A percentile compares a stretch with the other conserved stretches of the same genome.
Evolutionary conservation across 768 basidiomycete species (phyloP).

Genomic region (Rhizopogon vulgaris): DNA sequence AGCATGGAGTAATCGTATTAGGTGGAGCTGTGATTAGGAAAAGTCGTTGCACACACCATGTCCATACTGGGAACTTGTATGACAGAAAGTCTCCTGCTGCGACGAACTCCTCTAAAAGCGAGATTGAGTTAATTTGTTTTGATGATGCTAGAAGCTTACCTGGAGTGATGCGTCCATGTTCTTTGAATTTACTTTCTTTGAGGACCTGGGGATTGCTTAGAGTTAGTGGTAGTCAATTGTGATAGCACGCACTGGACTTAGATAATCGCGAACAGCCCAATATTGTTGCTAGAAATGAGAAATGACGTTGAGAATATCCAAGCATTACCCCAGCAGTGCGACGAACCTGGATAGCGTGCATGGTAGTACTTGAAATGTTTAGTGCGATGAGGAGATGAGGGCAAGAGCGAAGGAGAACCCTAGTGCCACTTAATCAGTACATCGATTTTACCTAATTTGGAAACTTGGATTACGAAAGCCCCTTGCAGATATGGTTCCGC

Average conservation of each 20-base stretch:
- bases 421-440: constrained; percentile 12
- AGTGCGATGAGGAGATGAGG: constrained; percentile 9
- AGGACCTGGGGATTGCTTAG: constrained; percentile 61
- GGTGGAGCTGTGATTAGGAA: not conserved
- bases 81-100: constrained; percentile 95
- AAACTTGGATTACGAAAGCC: constrained; percentile 3
- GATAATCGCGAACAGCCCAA: constrained; percentile 91
- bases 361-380: constrained; percentile 13
- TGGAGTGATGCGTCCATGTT: constrained; percentile 93
- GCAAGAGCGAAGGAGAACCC: constrained; percentile 12
- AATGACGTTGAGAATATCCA: constrained; percentile 5
- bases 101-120: constrained; percentile 83
- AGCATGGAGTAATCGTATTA: not conserved
- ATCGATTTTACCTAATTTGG: constrained; percentile 30
- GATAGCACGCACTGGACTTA: constrained; percentile 65
- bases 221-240: constrained; percentile 10
- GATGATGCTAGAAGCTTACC: constrained; percentile 40
- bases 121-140: constrained; percentile 3
- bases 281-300: constrained; percentile 65
- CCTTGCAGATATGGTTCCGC: too few relatives aligned
- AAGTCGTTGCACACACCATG: constrained; percentile 56
- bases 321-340: not conserved
- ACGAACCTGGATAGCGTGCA: constrained; percentile 46
- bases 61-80: constrained; percentile 99
- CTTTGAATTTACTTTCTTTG: constrained; percentile 98